phyloP scores from a whole-genome alignment of 805 yeast genomes.

The Ogataea pignaliae region DNA sequence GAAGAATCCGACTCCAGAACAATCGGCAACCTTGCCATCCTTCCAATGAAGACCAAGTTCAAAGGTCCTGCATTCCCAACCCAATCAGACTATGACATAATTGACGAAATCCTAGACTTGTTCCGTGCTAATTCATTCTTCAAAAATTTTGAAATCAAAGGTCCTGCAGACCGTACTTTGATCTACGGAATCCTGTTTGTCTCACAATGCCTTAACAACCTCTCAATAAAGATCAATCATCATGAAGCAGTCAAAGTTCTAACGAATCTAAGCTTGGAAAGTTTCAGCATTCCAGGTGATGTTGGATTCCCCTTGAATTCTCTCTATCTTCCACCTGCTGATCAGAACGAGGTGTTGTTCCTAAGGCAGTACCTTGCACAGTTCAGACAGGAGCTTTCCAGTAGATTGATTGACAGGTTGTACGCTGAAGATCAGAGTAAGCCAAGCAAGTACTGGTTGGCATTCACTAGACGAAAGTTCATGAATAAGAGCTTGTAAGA shows the following conservation, averaged over 20 bases:
- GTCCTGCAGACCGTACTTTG: constrained; percentile 86
- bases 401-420: constrained; percentile 69
- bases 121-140: constrained; percentile 96
- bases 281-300: constrained; percentile 91
- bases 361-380: constrained; percentile 81
- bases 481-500: constrained; percentile 86
- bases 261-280: constrained; percentile 82
- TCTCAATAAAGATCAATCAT: constrained; percentile 44
- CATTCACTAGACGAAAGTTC: constrained; percentile 89
- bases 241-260: constrained; percentile 64
- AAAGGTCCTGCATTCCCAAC: constrained; percentile 91
- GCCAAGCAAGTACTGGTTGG: constrained; percentile 94
- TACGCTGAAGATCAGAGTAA: constrained; percentile 51
- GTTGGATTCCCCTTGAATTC: constrained; percentile 90
- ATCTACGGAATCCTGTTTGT: constrained; percentile 91
- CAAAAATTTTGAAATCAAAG: constrained; percentile 94
- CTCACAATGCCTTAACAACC: constrained; percentile 73
- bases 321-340: constrained; percentile 67
- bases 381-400: constrained; percentile 90
- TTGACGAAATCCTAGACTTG: constrained; percentile 86
- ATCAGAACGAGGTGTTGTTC: constrained; percentile 71
- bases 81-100: constrained; percentile 75
- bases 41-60: constrained; percentile 78
- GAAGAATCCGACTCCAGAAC: constrained; percentile 56
- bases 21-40: constrained; percentile 75